A percentile compares a stretch with the other conserved stretches of the same genome.
phyloP scores from a whole-genome alignment of 345 rosid species.

The Populus tremula region DNA sequence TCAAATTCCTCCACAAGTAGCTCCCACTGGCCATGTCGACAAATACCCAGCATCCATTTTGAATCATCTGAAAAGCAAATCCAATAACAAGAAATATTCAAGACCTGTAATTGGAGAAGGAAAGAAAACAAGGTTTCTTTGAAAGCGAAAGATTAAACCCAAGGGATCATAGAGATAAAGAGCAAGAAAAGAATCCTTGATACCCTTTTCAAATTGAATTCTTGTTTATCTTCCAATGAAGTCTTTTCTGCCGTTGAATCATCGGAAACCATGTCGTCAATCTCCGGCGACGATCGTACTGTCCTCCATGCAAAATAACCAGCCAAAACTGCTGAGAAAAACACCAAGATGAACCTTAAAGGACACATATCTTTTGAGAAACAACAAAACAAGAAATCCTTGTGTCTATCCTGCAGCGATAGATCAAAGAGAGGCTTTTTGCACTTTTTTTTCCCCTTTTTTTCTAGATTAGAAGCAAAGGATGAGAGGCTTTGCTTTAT shows the following conservation, averaged over 20 bases:
- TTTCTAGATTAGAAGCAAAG: no score
- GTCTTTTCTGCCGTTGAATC: slow-evolving; percentile 37
- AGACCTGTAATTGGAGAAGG: no score
- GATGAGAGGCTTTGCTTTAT: no score
- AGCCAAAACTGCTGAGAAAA: slow-evolving; percentile 22
- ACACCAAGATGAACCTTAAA: slow-evolving; percentile 26
- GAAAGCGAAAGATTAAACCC: background rate
- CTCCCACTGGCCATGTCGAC: slow-evolving; percentile 38
- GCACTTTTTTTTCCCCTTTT: no score
- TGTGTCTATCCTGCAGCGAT: no score
- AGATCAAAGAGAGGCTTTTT: no score
- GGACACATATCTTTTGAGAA: slow-evolving; percentile 23
- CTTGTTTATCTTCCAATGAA: slow-evolving; percentile 39
- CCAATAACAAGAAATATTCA: background rate
- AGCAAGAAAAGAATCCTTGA: background rate
- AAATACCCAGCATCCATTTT: slow-evolving; percentile 31
- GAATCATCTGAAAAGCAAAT: slow-evolving; percentile 32
- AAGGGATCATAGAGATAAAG: background rate
- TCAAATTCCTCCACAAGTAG: slow-evolving; percentile 35
- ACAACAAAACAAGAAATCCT: background rate
- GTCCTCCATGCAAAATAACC: slow-evolving; percentile 66
- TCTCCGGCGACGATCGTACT: slow-evolving; percentile 56
- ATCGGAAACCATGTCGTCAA: slow-evolving; percentile 25
- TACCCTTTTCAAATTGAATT: slow-evolving; percentile 51
- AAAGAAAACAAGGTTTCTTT: background rate